Evolutionary conservation across 164 flowering plant species (phyloP), one percentile per base, ranked within the genome.

Genomic region (Piper longum): DNA sequence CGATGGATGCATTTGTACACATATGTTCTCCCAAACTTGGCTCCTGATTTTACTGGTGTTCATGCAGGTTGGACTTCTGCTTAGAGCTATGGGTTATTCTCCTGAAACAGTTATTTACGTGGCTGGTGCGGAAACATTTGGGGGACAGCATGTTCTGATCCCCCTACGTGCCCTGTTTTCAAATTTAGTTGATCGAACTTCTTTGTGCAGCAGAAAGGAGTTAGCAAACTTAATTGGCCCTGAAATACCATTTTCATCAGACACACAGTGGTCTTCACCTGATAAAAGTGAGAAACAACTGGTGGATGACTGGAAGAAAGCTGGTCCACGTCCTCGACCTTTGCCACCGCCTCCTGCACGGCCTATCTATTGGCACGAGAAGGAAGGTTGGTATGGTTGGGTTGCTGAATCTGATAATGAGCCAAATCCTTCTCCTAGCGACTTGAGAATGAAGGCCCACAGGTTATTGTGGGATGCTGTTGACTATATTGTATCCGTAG

Each of bases 381-480:
- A 85, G 75, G 99, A 91, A 77, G 99, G 99, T 44, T 95, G 99
- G 99, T 95, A 95, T 81, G 97, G 95, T 65, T 95, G 99, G 99
- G 71, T 95, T 66, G 77, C 86, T 45, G 89, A 88, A 76, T 77
- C 67, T 41, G 84, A 82, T 48, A 77, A 67, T n/a, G 97, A 95
- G 66, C 96, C 96, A 42, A 88, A 78, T 7, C 97, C 87, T 70
- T 82, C 99, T 36, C 86, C 80, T 26, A 19, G 62, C 45, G 89
- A 89, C 69, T 64, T 83, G 66, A 83, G 97, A 75, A 74, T 65
- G 69, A 81, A 79, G 76, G 97, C 99, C 41, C 99, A 91, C 76
- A 75, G 91, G 70, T 76, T 95, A 66, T 79, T 95, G 16, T 91
- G 83, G 87, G 95, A 85, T 83, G 97, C 99, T 62, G 86, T 95